A percentile compares a stretch with the other conserved stretches of the same genome.
phyloP scores from a whole-genome alignment of 1,139 yeast genomes.

The Magnusiomyces paraingens region DNA sequence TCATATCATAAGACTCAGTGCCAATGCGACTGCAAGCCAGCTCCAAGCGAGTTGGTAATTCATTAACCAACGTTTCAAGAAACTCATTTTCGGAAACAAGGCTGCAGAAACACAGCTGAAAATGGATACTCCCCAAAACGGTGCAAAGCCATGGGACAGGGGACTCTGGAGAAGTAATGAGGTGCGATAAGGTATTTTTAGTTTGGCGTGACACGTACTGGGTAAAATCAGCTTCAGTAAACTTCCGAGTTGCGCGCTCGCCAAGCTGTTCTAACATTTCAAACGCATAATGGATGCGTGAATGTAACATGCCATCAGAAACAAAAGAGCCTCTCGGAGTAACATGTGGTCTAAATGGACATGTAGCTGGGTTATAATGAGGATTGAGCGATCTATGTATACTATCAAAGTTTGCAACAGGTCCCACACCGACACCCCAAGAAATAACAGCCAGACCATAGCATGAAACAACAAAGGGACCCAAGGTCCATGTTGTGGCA shows the following conservation, averaged over 20 bases:
- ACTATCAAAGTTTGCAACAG: background rate
- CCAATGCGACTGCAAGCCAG: background rate
- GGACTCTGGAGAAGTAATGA: background rate
- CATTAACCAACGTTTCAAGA: conserved; percentile 1
- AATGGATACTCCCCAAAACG: conserved; percentile 4
- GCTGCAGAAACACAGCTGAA: conserved; percentile 10
- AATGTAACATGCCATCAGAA: conserved; percentile 24
- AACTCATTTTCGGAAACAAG: conserved; percentile 7
- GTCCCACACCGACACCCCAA: conserved; percentile 17
- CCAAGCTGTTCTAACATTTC: conserved; percentile 27
- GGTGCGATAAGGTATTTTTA: background rate
- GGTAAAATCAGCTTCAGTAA: conserved; percentile 6
- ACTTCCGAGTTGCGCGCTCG: conserved; percentile 1
- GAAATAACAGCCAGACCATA: conserved; percentile 30
- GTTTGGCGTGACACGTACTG: conserved; percentile 1
- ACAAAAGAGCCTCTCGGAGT: background rate
- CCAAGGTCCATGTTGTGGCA: conserved; percentile 23
- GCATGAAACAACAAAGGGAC: conserved; percentile 24
- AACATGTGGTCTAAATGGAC: background rate
- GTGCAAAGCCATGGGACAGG: conserved; percentile 14
- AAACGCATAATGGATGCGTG: conserved; percentile 28
- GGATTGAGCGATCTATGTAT: background rate
- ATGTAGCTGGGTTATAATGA: conserved; percentile 1
- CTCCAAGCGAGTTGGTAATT: background rate
- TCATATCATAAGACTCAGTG: background rate